Evolutionary conservation across 169 alveolate species (phyloP), one percentile per base, ranked within the genome.

Genomic region (Eimeria acervulina): DNA sequence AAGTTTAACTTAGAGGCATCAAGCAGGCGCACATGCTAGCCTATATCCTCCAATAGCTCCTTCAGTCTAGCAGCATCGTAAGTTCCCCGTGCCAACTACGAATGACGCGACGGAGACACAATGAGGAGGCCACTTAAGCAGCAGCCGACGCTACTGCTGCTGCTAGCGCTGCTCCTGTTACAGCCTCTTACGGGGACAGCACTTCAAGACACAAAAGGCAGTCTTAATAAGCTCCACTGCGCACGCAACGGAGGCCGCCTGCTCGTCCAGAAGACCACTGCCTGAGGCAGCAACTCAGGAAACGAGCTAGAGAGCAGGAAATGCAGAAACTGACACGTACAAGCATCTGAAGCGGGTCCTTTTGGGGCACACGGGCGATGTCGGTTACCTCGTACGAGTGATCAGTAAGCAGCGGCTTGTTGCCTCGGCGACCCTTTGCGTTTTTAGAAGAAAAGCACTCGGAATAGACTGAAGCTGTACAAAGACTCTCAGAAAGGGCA

Each of bases 131-230:
- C 19, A 12, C 55, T 47, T 47, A 5, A 47, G 55, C 55, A 7
- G 55, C 55, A 7, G 12, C 19, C 74, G n/a, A 8, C 15, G 74
- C 74, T 63, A 5, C 74, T 63, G 74, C 74, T 63, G 74, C 74
- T 63, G 74, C 74, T 63, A n/a, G 36, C 15, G 74, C 74, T 63
- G 74, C 74, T 63, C 28, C 74, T 63, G 74, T n/a, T 63, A 23
- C 36, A n/a, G 31, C 28, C 5, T 23, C 8, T 63, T 23, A 63
- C 5, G 12, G 55, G n/a, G n/a, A n/a, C 55, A 7, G 12, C 12
- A 12, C 55, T 47, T 47, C 55, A 47, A 47, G 12, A 47, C 55
- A 47, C 55, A 47, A 47, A 12, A 47, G 55, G 12, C 19, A 47
- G 55, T 47, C 12, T 47, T 12, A 12, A 47, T 47, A 5, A 47